These are phyloP conservation scores for Xylaria telfairii DNA, from an alignment of 495 filamentous ascomycete genomes.

Conservation along the genomic window DNA sequence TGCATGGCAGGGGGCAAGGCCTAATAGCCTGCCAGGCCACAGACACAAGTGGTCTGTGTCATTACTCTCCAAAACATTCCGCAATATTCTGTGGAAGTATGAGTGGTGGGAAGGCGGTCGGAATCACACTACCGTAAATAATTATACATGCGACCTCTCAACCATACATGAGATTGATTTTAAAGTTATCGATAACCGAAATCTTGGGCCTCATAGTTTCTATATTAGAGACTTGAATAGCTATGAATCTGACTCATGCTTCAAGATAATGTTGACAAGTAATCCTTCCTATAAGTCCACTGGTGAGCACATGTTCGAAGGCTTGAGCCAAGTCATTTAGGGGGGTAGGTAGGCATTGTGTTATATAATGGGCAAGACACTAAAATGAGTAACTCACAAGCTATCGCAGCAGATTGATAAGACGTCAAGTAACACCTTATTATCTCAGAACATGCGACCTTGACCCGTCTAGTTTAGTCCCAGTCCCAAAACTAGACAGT, in stretches of 20 bases:
- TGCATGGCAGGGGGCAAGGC: no score
- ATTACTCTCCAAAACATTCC: not conserved
- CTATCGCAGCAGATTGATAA: not conserved
- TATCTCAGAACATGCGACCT: not conserved
- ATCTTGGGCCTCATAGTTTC: not conserved
- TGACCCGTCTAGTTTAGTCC: not conserved
- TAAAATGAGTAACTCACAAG: not conserved
- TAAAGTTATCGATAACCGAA: not conserved
- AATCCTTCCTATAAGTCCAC: not conserved
- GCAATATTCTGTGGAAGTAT: not conserved
- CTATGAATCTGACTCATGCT: not conserved
- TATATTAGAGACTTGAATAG: not conserved
- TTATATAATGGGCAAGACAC: not conserved
- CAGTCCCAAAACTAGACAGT: not conserved
- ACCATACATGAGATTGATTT: not conserved
- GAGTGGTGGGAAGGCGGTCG: not conserved
- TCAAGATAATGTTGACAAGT: not conserved
- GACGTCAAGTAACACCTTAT: not conserved
- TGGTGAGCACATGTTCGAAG: not conserved
- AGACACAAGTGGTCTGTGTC: no score
- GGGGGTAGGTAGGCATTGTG: not conserved
- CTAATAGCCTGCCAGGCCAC: no score
- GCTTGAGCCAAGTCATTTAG: not conserved
- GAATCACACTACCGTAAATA: not conserved
- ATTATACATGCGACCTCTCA: not conserved